Evolutionary conservation across 768 basidiomycete genomes (phyloP), one percentile per base, ranked within the genome.

Genomic region (Strobilomyces confusus): DNA sequence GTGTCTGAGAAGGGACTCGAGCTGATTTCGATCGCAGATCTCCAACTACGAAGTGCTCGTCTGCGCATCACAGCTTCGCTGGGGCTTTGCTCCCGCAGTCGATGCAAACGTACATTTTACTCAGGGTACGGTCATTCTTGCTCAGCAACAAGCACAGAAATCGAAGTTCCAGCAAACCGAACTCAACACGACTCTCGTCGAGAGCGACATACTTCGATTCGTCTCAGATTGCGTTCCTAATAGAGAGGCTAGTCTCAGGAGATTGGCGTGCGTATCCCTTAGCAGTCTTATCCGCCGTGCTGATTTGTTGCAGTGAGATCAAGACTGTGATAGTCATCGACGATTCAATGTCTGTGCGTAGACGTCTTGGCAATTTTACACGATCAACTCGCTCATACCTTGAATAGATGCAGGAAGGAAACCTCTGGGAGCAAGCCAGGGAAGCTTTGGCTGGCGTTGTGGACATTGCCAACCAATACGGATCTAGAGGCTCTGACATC

Each of bases 371-470:
- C 9, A 1, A 8, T 22, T 48, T n/a, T n/a, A 23, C 17, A 7
- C 30, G 13, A 6, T n/a, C 6, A 22, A 23, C 33, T 52, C 52
- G 22, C 33, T 52, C 52, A 58, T 32, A 15, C 3, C 20, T 12
- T 23, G 43, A 14, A 29, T 49, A 73, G 73, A 76, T 77, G 76
- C 52, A 61, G 14, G 75, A 72, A 40, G 75, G 71, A 33, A 56
- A 50, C 19, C 65, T 73, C 13, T 78, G 77, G 77, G 41, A 49
- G n/a, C 71, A 64, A 49, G 63, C 77, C 2, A 56, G 73, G 29
- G 75, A 74, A 34, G 76, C 77, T 2, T 66, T 78, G 19, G 74
- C 66, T 41, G 75, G 70, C 44, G 67, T 77, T 23, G 67, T 72
- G 5, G 71, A 75, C 33, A 57, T 72, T 5, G 70, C 73, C 22